Percentiles rank a stretch among this genome's conserved stretches.
Evolutionary conservation across 495 filamentous ascomycete species (phyloP).

Genomic region (Rusavskia elegans): DNA sequence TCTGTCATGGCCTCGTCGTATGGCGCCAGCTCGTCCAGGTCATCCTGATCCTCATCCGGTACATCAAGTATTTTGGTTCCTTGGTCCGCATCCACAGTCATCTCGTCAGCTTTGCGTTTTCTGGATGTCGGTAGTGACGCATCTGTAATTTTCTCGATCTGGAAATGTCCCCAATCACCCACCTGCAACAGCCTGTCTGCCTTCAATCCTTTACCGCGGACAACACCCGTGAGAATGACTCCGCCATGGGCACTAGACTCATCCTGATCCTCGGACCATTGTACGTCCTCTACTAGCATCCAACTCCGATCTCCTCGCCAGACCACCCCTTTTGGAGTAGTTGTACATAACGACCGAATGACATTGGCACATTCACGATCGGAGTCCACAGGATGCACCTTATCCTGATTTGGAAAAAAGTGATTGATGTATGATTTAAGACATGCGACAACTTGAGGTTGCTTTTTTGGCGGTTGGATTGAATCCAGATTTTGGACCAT

Average conservation of each 20-base stretch:
- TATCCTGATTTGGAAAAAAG: conserved; percentile 80
- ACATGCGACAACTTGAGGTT: conserved; percentile 56
- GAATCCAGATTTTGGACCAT: conserved; percentile 65
- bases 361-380: conserved; percentile 79
- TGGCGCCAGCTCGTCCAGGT: conserved; percentile 68
- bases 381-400: conserved; percentile 70
- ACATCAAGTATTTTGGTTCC: conserved; percentile 41
- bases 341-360: conserved; percentile 77
- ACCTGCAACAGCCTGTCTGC: conserved; percentile 80
- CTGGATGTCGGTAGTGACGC: conserved; percentile 40
- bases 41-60: conserved; percentile 65
- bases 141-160: conserved; percentile 73
- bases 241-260: conserved; percentile 26
- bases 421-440: conserved; percentile 82
- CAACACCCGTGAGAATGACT: conserved; percentile 68
- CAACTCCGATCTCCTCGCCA: conserved; percentile 93
- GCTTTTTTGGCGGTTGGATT: conserved; percentile 61
- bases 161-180: conserved; percentile 89
- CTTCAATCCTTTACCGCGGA: conserved; percentile 76
- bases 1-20: conserved; percentile 66
- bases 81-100: conserved; percentile 46
- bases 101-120: conserved; percentile 46
- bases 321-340: conserved; percentile 73
- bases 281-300: conserved; percentile 75
- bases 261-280: conserved; percentile 41